Base-by-base conservation (phyloP, 805 yeast species). In the Candida gorgasii region DNA sequence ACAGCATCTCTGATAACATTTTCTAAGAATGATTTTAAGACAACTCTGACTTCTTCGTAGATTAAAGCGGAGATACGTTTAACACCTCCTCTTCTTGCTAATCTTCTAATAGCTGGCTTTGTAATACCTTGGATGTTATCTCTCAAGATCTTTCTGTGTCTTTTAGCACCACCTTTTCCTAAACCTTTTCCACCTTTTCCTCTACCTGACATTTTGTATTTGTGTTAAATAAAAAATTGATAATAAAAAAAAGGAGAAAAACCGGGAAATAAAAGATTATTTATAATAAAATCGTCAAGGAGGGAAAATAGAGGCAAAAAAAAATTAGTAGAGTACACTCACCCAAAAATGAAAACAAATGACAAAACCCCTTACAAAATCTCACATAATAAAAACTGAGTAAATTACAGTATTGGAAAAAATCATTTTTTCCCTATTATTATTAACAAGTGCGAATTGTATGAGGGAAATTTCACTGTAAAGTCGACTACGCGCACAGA, bases 81-180 rank as follows among this genome's bases (percentile, higher is more conserved):
- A 69, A 92, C 99, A 90, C 99, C 99, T 79, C 99, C 99, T 88
- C 99, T 89, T 85, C 99, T 92, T 41, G 99, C 99, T 65, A 92
- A 86, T 88, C 99, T 92, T 82, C 99, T 89, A 69, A 92, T 92
- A 68, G 99, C 99, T 69, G 99, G 99, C 84, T 92, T 92, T 52
- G 99, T 92, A 71, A 92, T 92, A 81, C 99, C 99, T 78, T 90
- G 97, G 60, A 93, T 92, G 92, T 92, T 93, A 75, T 93, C 99
- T 82, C 98, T 90, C 57, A 90, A 81, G 76, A 92, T 88, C 88
- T 90, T 90, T 84, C 98, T 89, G 89, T 92, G 99, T 78, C 99
- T 89, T 85, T 92, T 92, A 65, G 99, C 99, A 80, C 99, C 99
- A 78, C 97, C 98, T 80, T 93, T 93, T 68, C 99, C 99, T 64